A percentile compares a stretch with the other conserved stretches of the same genome.
phyloP scores from a whole-genome alignment of 805 yeast species.

The Maudiozyma bulderi region DNA sequence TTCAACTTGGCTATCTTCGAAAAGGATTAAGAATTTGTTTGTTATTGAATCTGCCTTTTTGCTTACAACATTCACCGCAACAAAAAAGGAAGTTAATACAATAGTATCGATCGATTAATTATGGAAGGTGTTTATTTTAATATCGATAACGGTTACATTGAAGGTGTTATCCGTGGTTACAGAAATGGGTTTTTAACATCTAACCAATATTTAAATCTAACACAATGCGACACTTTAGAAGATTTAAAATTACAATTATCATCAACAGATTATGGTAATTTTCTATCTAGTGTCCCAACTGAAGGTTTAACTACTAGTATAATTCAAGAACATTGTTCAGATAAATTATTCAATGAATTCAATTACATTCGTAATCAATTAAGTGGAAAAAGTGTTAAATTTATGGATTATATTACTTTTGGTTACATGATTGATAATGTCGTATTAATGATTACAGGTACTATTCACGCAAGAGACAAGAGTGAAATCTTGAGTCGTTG shows the following conservation, averaged over 20 bases:
- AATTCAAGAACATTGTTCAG: conserved; percentile 71
- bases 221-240: conserved; percentile 92
- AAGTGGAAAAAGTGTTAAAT: conserved; percentile 65
- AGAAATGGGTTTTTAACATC: conserved; percentile 68
- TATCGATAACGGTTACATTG: conserved; percentile 81
- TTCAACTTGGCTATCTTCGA: too few relatives aligned
- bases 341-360: conserved; percentile 72
- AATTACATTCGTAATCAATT: conserved; percentile 79
- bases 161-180: conserved; percentile 92
- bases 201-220: conserved; percentile 80
- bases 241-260: conserved; percentile 90
- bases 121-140: conserved; percentile 96
- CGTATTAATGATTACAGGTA: conserved; percentile 90
- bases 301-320: conserved; percentile 70
- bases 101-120: not conserved
- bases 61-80: too few relatives aligned
- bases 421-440: conserved; percentile 99
- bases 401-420: conserved; percentile 86
- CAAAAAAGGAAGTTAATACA: too few relatives aligned
- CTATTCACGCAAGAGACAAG: conserved; percentile 89
- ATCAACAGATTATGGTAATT: conserved; percentile 92
- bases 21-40: too few relatives aligned
- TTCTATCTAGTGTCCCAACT: conserved; percentile 70
- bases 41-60: too few relatives aligned
- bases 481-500: conserved; percentile 81